Conservation (phyloP, 345 rosid genomes). For the Carallia brachiata region DNA sequence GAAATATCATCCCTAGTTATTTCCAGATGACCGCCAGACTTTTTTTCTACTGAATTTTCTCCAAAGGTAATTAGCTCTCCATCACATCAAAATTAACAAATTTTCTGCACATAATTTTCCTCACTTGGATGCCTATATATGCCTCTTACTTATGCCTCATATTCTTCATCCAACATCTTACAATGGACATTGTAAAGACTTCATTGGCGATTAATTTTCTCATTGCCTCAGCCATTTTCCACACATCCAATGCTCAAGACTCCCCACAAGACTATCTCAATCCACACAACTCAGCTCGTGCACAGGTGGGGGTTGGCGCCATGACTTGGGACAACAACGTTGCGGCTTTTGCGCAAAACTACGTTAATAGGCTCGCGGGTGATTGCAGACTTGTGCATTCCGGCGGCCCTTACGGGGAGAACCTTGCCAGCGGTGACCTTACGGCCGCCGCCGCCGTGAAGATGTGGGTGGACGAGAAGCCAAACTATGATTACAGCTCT, state of each 20-base stretch:
- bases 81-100: neutral
- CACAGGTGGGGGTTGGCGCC: neutral
- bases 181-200: neutral
- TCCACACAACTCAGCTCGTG: slow-evolving; percentile 19
- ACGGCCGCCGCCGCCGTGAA: slow-evolving; percentile 9
- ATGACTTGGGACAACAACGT: slow-evolving; percentile 12
- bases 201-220: slow-evolving; percentile 1
- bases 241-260: slow-evolving; percentile 9
- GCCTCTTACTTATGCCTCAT: neutral
- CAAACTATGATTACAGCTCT: slow-evolving; percentile 6
- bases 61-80: too few species aligned
- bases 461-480: slow-evolving; percentile 18
- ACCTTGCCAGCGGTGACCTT: slow-evolving; percentile 7
- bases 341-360: slow-evolving; percentile 1
- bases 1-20: too few species aligned
- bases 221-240: neutral
- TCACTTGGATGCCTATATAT: neutral
- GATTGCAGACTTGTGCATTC: slow-evolving; percentile 17
- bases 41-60: too few species aligned
- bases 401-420: slow-evolving; percentile 14
- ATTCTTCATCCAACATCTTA: neutral
- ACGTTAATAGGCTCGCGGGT: neutral
- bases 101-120: neutral
- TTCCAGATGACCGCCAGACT: too few species aligned
- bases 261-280: slow-evolving; percentile 16